These are phyloP conservation scores for Aristolochia contorta DNA, from an alignment of 164 flowering plant genomes.

Conservation along the genomic window DNA sequence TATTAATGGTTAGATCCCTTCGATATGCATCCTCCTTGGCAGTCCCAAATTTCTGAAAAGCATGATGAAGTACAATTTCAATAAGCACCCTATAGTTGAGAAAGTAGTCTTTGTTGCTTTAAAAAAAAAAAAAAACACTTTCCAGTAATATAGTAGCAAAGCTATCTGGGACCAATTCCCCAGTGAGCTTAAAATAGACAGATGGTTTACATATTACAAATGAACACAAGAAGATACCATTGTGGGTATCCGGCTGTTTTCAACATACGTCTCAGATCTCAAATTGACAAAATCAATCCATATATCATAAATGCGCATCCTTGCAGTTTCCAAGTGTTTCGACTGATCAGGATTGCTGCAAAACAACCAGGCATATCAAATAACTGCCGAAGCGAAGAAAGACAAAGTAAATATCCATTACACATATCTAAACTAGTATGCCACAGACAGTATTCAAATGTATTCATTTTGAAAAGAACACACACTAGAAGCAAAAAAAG, in stretches of 20 bases:
- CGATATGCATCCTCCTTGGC: conserved; percentile 83
- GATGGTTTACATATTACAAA: no score
- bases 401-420: no score
- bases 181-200: no score
- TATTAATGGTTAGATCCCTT: conserved; percentile 90
- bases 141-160: no score
- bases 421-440: no score
- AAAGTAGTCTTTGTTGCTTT: no score
- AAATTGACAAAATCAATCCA: conserved; percentile 97
- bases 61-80: not conserved
- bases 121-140: no score
- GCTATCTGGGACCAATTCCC: no score
- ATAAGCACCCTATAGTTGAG: no score
- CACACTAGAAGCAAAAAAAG: not conserved
- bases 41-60: conserved; percentile 69
- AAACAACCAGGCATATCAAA: not conserved
- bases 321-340: conserved; percentile 97
- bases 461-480: not conserved
- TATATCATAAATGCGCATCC: conserved; percentile 68
- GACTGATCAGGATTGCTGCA: conserved; percentile 98
- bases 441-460: no score
- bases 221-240: conserved; percentile 36
- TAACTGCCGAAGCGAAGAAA: no score
- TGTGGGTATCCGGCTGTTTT: conserved; percentile 88
- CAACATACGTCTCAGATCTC: conserved; percentile 79